Base-by-base conservation (phyloP, 2,329 filamentous ascomycete species). In the Alternaria arbusti region DNA sequence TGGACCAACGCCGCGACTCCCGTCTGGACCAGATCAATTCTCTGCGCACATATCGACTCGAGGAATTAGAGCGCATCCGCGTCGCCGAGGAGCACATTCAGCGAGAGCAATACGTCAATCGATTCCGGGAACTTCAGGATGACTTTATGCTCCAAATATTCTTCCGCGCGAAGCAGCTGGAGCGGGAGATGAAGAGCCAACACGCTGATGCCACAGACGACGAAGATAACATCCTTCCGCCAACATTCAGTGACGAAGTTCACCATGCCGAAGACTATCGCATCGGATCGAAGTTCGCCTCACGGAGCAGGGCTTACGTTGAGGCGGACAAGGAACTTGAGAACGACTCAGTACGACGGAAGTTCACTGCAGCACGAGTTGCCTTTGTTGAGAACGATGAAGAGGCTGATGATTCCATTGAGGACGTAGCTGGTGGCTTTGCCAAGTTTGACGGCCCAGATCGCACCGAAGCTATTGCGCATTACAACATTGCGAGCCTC, bases 1-100 rank as follows among this genome's bases (percentile, higher is more conserved):
- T 93, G 12, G 80, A 86, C 59, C 69, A 81, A 30, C 81, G 82
- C 45, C 81, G 84, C 45, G 81, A 80, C 28, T 61, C 71, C 25
- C 77, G 83, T 26, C 74, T 83, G 30, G 74, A 71, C 28, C 73
- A 79, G 43, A 61, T 84, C 40, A 70, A 81, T 32, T 77, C 76
- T 25, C 76, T 81, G 65, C 74, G 78, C 15, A 73, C 69, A 9
- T 72, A 80, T 47, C 79, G 79, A 54, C 75, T 79, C 32, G 72
- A 78, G 40, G 76, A 82, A 52, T 63, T 82, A 13, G 70, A 78
- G 32, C 74, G 79, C 49, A 73, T 78, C 25, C 70, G 75, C 9
- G 59, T 71, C 51, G 79, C 75, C 22, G 78, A 81, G 57, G 67
- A 72, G 50, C 74, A 76, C 6, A 79, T 80, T 40, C 70, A 74